These are phyloP conservation scores for Cryomyces minteri DNA, from an alignment of 495 filamentous ascomycete species.

Conservation along the genomic window DNA sequence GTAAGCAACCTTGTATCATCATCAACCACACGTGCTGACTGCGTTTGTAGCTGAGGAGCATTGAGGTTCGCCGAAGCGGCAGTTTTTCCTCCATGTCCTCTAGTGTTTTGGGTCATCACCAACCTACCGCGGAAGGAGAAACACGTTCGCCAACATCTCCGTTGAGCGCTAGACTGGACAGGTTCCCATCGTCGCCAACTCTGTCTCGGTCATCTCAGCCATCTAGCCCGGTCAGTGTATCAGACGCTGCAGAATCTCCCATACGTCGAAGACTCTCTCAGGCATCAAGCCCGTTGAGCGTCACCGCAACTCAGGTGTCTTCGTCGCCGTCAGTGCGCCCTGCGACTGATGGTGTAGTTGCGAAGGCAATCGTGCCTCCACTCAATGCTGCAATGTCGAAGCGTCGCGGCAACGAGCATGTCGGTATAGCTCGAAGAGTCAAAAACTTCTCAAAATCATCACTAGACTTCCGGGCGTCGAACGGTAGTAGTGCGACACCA, in stretches of 20 bases:
- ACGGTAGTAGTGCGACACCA: neutral
- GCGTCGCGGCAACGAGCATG: conserved; percentile 2
- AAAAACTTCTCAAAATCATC: neutral
- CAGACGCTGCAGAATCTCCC: too few relatives aligned
- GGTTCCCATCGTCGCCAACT: too few relatives aligned
- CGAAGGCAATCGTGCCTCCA: neutral
- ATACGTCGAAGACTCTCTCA: too few relatives aligned
- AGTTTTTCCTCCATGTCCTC: neutral
- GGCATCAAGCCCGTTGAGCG: too few relatives aligned
- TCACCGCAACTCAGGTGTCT: too few relatives aligned
- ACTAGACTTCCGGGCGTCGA: neutral
- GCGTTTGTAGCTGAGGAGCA: neutral
- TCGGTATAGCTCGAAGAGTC: neutral
- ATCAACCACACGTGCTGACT: neutral
- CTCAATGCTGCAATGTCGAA: conserved; percentile 18
- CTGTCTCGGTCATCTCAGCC: too few relatives aligned
- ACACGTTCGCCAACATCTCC: neutral
- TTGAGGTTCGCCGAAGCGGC: neutral
- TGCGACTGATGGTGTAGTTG: neutral
- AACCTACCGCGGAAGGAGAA: neutral
- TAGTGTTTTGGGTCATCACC: neutral
- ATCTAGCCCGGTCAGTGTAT: too few relatives aligned
- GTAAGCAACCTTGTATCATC: conserved; percentile 1
- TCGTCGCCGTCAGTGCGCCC: neutral
- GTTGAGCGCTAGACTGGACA: too few relatives aligned